phyloP scores from a whole-genome alignment of 768 basidiomycete genomes.

The Lactifluus subvellereus region DNA sequence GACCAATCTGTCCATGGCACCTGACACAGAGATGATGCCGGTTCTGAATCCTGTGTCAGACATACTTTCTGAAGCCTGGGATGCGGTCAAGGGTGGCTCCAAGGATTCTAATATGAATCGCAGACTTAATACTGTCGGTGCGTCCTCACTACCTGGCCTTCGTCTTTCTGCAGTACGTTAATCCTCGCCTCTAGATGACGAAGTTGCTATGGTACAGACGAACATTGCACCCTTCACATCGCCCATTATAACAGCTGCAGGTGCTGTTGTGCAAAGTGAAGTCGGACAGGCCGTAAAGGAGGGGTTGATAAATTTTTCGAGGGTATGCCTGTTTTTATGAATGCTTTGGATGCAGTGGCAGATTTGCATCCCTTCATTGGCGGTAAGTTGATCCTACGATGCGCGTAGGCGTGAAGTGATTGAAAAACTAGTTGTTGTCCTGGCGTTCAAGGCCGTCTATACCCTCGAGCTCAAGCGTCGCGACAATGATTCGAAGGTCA shows the following conservation, averaged over 20 bases:
- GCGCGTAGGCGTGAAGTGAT: background rate
- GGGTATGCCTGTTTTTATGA: constrained; percentile 28
- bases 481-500: constrained; percentile 47
- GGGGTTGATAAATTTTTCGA: constrained; percentile 27
- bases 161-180: background rate
- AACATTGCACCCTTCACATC: background rate
- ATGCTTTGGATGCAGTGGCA: constrained; percentile 29
- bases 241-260: background rate
- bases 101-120: background rate
- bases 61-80: background rate
- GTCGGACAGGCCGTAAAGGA: constrained; percentile 13
- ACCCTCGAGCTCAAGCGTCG: constrained; percentile 43
- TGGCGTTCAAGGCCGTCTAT: constrained; percentile 45
- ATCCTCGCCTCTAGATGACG: background rate
- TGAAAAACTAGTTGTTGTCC: constrained; percentile 36
- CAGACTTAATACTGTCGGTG: background rate
- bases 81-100: background rate
- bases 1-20: background rate
- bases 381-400: constrained; percentile 13
- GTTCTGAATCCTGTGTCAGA: background rate
- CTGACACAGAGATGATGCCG: background rate
- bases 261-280: background rate
- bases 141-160: background rate
- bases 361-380: constrained; percentile 30
- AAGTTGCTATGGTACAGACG: background rate